Base-by-base conservation (phyloP, 1,139 yeast genomes). In the Chernovozyma aurita region DNA sequence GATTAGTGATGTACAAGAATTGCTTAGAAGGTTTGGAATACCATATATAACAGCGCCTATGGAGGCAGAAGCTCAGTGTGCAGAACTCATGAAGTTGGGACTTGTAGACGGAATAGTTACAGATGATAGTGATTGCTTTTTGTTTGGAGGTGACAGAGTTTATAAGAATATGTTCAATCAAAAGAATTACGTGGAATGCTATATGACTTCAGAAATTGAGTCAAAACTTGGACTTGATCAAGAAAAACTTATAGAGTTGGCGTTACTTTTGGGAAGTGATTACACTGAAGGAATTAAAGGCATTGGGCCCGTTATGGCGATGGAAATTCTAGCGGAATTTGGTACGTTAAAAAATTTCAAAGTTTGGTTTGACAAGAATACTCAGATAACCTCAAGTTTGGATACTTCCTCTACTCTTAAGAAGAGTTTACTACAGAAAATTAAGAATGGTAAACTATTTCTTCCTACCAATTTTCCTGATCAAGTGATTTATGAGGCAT, bases 61-160 rank as follows among this genome's bases (percentile, higher is more conserved):
- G 87, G 98, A 92, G 59, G 98, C 98, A 1, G 98, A 92, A 63
- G 97, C 97, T 0, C 98, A 92, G 52, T 92, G 98, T 60, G 97
- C 96, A 0, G 86, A 81, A 46, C 61, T 92, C 9, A 59, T 77
- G 34, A 58, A 61, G 18, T 57, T 87, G 14, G 76, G 76, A 0
- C 66, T 92, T 18, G 97, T 92, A 2, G 98, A 94, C 57, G 99
- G 98, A 0, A 85, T 92, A 16, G 82, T 94, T 15, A 94, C 98
- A 0, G 99, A 94, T 57, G 99, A 94, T 65, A 86, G 96, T 48
- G 99, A 94, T 72, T 88, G 95, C 36, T 92, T 94, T 49, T 60
- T 94, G 31, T 94, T 94, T 65, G 98, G 97, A 0, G 97, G 96
- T 1, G 79, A 79, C 38, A 70, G 69, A 31, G 77, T 94, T 2